A percentile compares a stretch with the other conserved stretches of the same genome.
Evolutionary conservation across 768 basidiomycete species (phyloP).

Genomic region (Tulasnella sp.): DNA sequence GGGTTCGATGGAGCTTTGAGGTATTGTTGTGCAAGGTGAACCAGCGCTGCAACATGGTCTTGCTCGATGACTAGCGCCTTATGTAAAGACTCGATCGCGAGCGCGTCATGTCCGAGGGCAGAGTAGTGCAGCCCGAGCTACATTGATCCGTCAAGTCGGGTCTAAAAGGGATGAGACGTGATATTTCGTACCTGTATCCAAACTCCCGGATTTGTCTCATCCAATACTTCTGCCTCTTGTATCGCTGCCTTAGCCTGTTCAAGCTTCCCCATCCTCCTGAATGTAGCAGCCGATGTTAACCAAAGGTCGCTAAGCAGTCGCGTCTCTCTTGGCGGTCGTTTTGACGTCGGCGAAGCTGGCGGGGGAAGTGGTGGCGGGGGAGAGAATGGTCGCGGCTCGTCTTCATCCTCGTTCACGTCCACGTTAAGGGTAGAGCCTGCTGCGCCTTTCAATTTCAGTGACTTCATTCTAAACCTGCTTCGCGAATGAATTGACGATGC

Average conservation of each 20-base stretch:
- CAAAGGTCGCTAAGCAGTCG: constrained; percentile 77
- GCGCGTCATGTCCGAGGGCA: constrained; percentile 46
- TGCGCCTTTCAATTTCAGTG: neutral
- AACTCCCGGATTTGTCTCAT: constrained; percentile 78
- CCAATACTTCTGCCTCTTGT: constrained; percentile 86
- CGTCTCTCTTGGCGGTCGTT: constrained; percentile 46
- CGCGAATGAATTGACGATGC: constrained; percentile 82
- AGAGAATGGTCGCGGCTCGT: constrained; percentile 14
- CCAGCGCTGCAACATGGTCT: constrained; percentile 64
- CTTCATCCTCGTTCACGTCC: constrained; percentile 2
- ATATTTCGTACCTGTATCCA: constrained; percentile 77
- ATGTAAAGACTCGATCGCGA: constrained; percentile 68
- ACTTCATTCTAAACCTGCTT: constrained; percentile 27
- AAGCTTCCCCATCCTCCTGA: constrained; percentile 78
- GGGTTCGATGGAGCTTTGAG: constrained; percentile 33
- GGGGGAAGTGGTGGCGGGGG: constrained; percentile 40
- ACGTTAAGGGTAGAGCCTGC: neutral
- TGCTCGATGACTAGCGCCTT: constrained; percentile 87
- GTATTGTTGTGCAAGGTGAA: constrained; percentile 72
- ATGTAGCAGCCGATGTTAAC: constrained; percentile 91
- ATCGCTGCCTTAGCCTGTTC: constrained; percentile 88
- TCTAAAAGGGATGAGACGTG: neutral
- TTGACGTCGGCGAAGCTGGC: constrained; percentile 32
- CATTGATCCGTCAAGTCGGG: neutral
- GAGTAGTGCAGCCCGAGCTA: constrained; percentile 71